These are phyloP conservation scores for Hortiboletus flavorubellus DNA, from an alignment of 768 basidiomycete species.

Conservation along the genomic window DNA sequence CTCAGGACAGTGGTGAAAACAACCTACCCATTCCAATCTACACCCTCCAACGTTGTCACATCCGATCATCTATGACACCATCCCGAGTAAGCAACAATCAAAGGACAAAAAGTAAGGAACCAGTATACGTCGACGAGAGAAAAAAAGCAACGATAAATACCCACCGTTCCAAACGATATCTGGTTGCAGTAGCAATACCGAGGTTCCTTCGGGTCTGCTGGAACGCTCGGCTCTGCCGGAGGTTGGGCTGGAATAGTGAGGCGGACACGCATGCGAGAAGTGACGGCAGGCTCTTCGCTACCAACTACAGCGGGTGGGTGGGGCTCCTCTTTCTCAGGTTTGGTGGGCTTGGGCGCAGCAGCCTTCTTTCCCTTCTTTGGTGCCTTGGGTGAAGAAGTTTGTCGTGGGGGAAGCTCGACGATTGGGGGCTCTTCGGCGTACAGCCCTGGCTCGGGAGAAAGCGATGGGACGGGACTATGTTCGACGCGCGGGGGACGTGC, in stretches of 20 bases:
- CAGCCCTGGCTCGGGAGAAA: slow-evolving; percentile 29
- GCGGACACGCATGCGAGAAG: slow-evolving; percentile 28
- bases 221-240: slow-evolving; percentile 17
- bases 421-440: slow-evolving; percentile 12
- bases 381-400: slow-evolving; percentile 12
- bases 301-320: slow-evolving; percentile 1
- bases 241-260: slow-evolving; percentile 36
- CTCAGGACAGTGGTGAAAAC: background rate
- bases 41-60: slow-evolving; percentile 70
- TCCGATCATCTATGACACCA: slow-evolving; percentile 66
- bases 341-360: slow-evolving; percentile 7
- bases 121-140: background rate
- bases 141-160: slow-evolving; percentile 21
- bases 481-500: slow-evolving; percentile 42
- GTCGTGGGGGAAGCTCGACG: slow-evolving; percentile 12
- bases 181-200: slow-evolving; percentile 82
- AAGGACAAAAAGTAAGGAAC: background rate
- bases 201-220: slow-evolving; percentile 46
- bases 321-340: slow-evolving; percentile 19
- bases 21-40: slow-evolving; percentile 77
- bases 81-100: background rate
- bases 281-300: slow-evolving; percentile 5
- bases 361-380: slow-evolving; percentile 26
- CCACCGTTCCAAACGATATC: slow-evolving; percentile 75
- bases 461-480: slow-evolving; percentile 41